Percentiles rank a stretch among this genome's conserved stretches.
Conservation (phyloP, 441 rosid genomes). For the Hura crepitans region DNA sequence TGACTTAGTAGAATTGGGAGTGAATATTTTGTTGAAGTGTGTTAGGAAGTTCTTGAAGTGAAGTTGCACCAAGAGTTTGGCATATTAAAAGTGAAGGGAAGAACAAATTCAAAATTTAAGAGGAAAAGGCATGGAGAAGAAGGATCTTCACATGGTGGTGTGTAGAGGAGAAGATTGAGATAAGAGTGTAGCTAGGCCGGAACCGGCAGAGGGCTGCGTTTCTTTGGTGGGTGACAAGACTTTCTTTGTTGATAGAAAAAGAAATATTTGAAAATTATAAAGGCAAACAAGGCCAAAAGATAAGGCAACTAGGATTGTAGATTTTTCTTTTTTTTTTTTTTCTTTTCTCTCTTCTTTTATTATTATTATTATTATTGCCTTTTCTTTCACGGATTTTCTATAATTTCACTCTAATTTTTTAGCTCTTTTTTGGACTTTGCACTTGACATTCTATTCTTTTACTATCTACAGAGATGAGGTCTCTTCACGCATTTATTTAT, state of each 20-base stretch:
- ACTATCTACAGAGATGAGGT: not conserved
- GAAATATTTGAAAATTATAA: constrained; percentile 41
- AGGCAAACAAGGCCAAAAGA: constrained; percentile 39
- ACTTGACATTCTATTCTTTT: constrained; percentile 6
- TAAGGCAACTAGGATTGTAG: constrained; percentile 27
- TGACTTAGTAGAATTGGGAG: constrained; percentile 15
- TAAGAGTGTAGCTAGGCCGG: constrained; percentile 30
- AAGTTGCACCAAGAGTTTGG: constrained; percentile 48
- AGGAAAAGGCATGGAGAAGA: constrained; percentile 15
- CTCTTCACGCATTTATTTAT: not conserved
- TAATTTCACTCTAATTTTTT: constrained; percentile 10
- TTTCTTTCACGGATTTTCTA: constrained; percentile 30
- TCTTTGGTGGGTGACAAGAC: constrained; percentile 77
- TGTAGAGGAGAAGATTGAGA: constrained; percentile 14
- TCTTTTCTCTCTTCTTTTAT: not conserved
- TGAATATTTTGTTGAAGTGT: constrained; percentile 7
- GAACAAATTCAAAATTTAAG: constrained; percentile 9
- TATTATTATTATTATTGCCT: constrained; percentile 8
- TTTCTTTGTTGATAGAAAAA: constrained; percentile 40
- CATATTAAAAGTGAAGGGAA: constrained; percentile 16
- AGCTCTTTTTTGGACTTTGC: constrained; percentile 6
- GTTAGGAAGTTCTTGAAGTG: constrained; percentile 34
- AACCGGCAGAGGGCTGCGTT: constrained; percentile 50
- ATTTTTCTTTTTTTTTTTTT: not conserved
- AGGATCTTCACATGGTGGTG: not conserved